Evolutionary conservation across 257 asterid species (phyloP), one percentile per base, ranked within the genome.

Genomic region (Plectranthus barbatus): DNA sequence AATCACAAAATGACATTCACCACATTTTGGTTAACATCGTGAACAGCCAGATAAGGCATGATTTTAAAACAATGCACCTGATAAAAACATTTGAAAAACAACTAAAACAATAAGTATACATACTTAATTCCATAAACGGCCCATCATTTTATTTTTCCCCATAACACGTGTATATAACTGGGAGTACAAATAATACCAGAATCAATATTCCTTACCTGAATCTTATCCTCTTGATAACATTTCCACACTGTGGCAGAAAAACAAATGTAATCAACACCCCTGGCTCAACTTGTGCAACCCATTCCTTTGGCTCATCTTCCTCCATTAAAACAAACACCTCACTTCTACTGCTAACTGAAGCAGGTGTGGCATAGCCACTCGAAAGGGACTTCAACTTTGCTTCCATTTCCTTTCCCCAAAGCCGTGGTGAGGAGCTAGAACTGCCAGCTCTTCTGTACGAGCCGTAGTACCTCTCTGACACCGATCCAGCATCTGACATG

Each of bases 231-330:
- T 85, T 92, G 58, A 92, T 94, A 75, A 83, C 94, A 67, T 92
- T 92, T 53, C 99, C 99, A 60, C 95, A 88, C 3, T 73, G 79
- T 17, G 93, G 87, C 64, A 83, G 73, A 1, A 95, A 81, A 68
- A 89, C 72, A 51, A 92, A 89, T 0, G 99, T 89, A 69, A 92
- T 92, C 15, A 85, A 73, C 61, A 92, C 99, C 42, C 99, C 97
- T 0, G 99, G 97, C 80, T 92, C 99, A 48, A 85, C 97, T 73
- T 92, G 99, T 48, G 99, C 99, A 34, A 84, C 86, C 99, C 99
- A 92, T 51, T 89, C 99, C 64, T 82, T 89, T 5, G 84, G 78
- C 77, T 83, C 97, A 46, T 83, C 90, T 56, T 90, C 96, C 66
- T 85, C 96, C 87, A 84, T 67, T 53, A 84, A 83, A 68, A 76